Evolutionary conservation across 2,329 filamentous ascomycete genomes (phyloP), one percentile per base, ranked within the genome.

Genomic region (Chlorencoelia australis): DNA sequence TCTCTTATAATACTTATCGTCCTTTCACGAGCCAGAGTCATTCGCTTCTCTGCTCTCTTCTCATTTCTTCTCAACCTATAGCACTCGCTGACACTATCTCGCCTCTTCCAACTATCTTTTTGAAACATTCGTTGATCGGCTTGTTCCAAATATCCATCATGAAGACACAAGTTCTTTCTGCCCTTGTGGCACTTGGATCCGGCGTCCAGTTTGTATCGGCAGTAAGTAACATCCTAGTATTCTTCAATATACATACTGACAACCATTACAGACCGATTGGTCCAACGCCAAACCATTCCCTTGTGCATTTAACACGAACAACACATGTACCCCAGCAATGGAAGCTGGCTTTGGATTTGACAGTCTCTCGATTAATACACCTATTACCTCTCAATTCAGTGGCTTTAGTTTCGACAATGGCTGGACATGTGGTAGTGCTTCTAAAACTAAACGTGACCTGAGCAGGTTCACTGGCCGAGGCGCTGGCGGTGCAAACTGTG

Each of bases 241-340:
- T 14, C 19, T 30, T 21, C 13, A 32, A 21, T 16, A 5, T 36
- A 41, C 31, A 45, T 26, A 18, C 43, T 48, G 43, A 48, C 14
- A 21, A n/a, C 24, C 13, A 15, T 13, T 7, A 25, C 17, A 35
- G 18, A 10, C 60, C 53, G 56, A 58, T 50, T 79, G 72, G 68
- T 60, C 62, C 40, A 60, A 66, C 45, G 64, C 67, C 37, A 52
- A 59, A 31, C 59, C 67, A 42, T 93, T 77, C 68, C 66, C 67
- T 32, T 80, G 69, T 59, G 85, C 86, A 9, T 62, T 65, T 41
- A 86, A 83, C 69, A 75, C 71, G 54, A 65, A 85, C 66, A 91
- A 91, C 66, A 62, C 79, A 52, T 95, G 89, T 63, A 75, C 71
- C 40, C 58, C 70, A n/a, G 60, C 76, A n/a, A n/a, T n/a, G n/a